Conservation (phyloP, 768 basidiomycete genomes). For the Scleroderma bovista region DNA sequence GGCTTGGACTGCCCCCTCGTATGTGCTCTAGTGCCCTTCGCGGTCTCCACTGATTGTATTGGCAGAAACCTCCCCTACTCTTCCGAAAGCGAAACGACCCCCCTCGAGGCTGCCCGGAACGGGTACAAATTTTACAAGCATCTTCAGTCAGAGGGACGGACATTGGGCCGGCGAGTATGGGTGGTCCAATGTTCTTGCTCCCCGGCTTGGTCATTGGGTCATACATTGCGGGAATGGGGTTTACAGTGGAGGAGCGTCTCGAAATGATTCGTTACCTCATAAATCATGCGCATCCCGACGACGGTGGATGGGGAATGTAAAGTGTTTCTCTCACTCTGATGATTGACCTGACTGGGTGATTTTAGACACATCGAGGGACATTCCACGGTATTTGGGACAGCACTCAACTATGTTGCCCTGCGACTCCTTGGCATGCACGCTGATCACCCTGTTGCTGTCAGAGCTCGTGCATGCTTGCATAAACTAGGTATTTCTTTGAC, state of each 20-base stretch:
- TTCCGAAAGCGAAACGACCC: conserved; percentile 58
- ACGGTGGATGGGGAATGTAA: conserved; percentile 97
- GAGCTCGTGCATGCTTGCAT: conserved; percentile 78
- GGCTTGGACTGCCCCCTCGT: conserved; percentile 78
- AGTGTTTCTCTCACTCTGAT: conserved; percentile 25
- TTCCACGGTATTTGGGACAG: conserved; percentile 92
- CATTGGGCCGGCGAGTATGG: conserved; percentile 96
- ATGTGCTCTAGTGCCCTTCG: conserved; percentile 20
- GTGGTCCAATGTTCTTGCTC: conserved; percentile 82
- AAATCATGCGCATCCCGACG: conserved; percentile 70
- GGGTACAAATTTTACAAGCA: conserved; percentile 88
- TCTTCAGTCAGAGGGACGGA: conserved; percentile 83
- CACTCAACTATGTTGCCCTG: conserved; percentile 82
- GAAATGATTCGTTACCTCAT: conserved; percentile 93
- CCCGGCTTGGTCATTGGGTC: conserved; percentile 93
- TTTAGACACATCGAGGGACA: conserved; percentile 87
- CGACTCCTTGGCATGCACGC: conserved; percentile 80
- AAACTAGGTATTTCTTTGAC: conserved; percentile 53
- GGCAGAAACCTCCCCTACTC: conserved; percentile 55
- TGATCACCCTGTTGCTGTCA: conserved; percentile 81
- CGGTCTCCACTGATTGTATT: background rate
- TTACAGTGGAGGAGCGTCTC: conserved; percentile 72
- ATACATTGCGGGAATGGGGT: conserved; percentile 81
- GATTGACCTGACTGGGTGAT: background rate
- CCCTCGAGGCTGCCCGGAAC: conserved; percentile 77